phyloP scores from a whole-genome alignment of 75 land plant genomes.

The Pinus tabuliformis region DNA sequence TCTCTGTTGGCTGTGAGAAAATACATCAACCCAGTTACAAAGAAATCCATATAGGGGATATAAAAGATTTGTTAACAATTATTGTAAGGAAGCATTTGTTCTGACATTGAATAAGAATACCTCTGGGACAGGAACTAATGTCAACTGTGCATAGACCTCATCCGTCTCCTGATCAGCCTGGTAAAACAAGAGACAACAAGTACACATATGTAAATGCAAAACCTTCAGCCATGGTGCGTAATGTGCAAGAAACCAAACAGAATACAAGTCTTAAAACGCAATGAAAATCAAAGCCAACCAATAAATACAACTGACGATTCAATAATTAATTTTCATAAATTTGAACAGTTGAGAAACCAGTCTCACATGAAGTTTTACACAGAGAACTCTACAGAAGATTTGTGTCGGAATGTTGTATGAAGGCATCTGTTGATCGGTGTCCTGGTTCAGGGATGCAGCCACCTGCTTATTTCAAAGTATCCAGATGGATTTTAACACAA shows the following conservation, averaged over 20 bases:
- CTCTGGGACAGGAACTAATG: conserved; percentile 30
- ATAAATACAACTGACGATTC: background rate
- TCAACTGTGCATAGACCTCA: conserved; percentile 46
- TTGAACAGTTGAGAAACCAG: background rate
- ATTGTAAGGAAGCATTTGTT: background rate
- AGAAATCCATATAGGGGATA: background rate
- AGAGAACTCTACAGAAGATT: conserved; percentile 28
- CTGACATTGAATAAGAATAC: conserved; percentile 10
- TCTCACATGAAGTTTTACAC: conserved; percentile 25
- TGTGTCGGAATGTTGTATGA: conserved; percentile 21
- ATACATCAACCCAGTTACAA: background rate
- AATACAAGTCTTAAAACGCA: background rate
- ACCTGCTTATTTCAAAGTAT: conserved; percentile 9
- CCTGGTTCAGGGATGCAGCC: conserved; percentile 16
- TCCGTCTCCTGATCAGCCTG: conserved; percentile 54
- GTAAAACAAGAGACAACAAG: background rate
- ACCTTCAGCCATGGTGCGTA: background rate
- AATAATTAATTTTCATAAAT: background rate
- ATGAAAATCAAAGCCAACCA: background rate
- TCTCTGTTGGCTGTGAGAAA: conserved; percentile 7
- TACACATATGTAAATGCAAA: background rate
- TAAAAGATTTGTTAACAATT: background rate
- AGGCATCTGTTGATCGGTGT: conserved; percentile 13
- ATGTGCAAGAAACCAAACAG: background rate
- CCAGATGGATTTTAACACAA: background rate